Evolutionary conservation across 306 rosid species (phyloP), one percentile per base, ranked within the genome.

Genomic region (Gleditsia sinensis): DNA sequence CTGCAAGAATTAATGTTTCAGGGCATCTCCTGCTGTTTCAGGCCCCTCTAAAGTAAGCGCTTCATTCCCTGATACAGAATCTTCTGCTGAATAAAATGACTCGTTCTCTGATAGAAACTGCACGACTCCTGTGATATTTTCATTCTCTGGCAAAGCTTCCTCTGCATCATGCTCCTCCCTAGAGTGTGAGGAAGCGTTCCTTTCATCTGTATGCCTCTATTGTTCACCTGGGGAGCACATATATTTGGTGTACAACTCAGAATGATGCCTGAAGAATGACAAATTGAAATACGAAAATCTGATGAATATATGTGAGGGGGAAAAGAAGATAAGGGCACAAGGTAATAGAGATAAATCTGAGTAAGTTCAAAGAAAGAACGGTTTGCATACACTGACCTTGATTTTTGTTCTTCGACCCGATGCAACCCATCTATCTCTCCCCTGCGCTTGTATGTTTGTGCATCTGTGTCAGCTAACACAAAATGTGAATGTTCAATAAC

Each of bases 51-150:
- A 27, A 27, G 40, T 28, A 12, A 57, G 21, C 64, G 14, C 40
- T 6, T 57, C 40, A 21, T 25, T 30, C 39, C 30, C 65, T 16
- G 36, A 37, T 24, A 21, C 53, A 16, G 25, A 17, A 33, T 70
- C 62, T 37, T 51, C 55, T 56, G 76, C 67, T 39, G 76, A 71
- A 27, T 39, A 71, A 17, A 39, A 71, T 36, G 39, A 17, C 21
- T 56, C 66, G 53, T 50, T 51, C 16, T 69, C 75, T 36, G 51
- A 50, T 10, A 3, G 33, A 33, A 25, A 3, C 45, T 69, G 42
- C 49, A 7, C 3, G 13, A 34, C 19, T 51, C 34, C 62, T 33
- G 23, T 19, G 28, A 5, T 34, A n/a, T 20, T 53, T 34, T 34
- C 36, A 19, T 36, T 37, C 2, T 40, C 53, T 23, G 36, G n/a